phyloP scores from a whole-genome alignment of 805 yeast species.

The Myxozyma geophila region DNA sequence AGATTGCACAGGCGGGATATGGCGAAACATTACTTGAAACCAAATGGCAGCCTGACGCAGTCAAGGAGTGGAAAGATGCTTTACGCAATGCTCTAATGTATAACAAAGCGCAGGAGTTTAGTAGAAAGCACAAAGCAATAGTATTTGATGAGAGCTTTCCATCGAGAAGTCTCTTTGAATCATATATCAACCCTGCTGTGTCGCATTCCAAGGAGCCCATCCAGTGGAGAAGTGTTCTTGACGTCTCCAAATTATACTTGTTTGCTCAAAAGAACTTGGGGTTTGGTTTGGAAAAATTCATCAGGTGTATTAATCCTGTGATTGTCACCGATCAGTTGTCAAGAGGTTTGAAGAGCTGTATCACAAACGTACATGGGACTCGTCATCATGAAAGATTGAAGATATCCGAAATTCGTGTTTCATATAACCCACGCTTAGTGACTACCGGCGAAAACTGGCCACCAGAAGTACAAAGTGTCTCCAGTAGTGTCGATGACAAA shows the following conservation, averaged over 20 bases:
- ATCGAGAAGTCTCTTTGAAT: conserved; percentile 13
- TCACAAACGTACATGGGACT: background rate
- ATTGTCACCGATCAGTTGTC: conserved; percentile 6
- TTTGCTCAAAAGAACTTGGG: background rate
- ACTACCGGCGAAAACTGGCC: background rate
- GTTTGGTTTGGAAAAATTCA: background rate
- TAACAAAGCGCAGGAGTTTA: conserved; percentile 23
- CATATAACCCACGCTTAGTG: background rate
- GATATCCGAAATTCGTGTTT: conserved; percentile 1
- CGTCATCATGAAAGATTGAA: conserved; percentile 1
- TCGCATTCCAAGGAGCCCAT: background rate
- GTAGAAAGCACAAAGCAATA: conserved; percentile 22
- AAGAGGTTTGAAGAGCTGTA: background rate
- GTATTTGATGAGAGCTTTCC: conserved; percentile 34
- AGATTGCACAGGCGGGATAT: conserved; percentile 36
- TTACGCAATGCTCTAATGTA: conserved; percentile 16
- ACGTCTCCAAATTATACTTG: background rate
- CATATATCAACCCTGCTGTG: conserved; percentile 29
- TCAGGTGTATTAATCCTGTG: conserved; percentile 13
- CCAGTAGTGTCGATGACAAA: background rate
- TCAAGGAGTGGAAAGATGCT: conserved; percentile 30
- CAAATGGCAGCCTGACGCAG: background rate
- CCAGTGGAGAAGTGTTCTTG: conserved; percentile 1
- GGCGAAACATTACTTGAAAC: conserved; percentile 29
- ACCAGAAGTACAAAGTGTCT: background rate